Percentiles rank a stretch among this genome's conserved stretches.
phyloP scores from a whole-genome alignment of 768 basidiomycete genomes.

The Xanthoconium stramineum region DNA sequence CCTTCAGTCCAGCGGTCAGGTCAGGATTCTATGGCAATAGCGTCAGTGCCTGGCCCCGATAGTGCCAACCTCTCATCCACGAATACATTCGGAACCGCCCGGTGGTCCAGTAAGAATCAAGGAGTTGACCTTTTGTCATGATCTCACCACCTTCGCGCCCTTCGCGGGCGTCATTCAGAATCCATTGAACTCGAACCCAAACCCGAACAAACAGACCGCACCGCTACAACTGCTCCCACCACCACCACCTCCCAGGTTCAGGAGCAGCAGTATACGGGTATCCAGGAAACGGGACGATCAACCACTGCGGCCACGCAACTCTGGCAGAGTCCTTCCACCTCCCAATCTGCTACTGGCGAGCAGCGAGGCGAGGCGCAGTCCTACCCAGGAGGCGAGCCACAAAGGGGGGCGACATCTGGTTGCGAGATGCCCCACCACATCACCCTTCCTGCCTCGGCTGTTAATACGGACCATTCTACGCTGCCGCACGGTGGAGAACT shows the following conservation, averaged over 20 bases:
- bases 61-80: too few relatives aligned
- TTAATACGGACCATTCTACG: background rate
- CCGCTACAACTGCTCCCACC: too few relatives aligned
- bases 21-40: too few relatives aligned
- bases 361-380: background rate
- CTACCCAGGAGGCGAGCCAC: background rate
- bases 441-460: background rate
- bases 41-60: too few relatives aligned
- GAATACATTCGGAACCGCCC: too few relatives aligned
- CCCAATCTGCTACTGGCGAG: too few relatives aligned
- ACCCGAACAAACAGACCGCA: background rate
- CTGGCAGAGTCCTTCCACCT: too few relatives aligned
- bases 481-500: background rate
- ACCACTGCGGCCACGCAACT: too few relatives aligned
- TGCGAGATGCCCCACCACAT: background rate
- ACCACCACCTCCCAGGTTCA: background rate
- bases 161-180: background rate
- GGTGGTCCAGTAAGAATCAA: background rate
- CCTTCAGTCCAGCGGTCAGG: too few relatives aligned
- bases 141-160: background rate
- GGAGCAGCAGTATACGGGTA: background rate
- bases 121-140: background rate
- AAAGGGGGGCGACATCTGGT: too few relatives aligned
- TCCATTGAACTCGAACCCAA: background rate
- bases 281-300: background rate